Evolutionary conservation across 345 rosid species (phyloP).

Genomic region (Pistacia atlantica): DNA sequence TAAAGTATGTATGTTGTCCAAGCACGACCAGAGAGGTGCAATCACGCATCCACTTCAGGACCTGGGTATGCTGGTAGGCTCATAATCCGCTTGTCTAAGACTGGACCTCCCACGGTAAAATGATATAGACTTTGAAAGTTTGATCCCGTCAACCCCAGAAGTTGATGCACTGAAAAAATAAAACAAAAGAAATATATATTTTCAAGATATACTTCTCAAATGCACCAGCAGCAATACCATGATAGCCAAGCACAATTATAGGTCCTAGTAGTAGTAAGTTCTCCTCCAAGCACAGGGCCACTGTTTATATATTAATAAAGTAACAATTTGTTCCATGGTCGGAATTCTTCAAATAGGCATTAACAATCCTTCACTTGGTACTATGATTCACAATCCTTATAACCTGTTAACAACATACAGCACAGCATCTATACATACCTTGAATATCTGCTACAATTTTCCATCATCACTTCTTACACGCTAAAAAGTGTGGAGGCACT

Average conservation of each 20-base stretch:
- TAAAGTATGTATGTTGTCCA: background rate
- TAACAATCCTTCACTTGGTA: background rate
- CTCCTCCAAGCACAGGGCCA: too few species aligned
- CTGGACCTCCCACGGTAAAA: conserved; percentile 85
- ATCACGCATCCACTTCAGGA: conserved; percentile 55
- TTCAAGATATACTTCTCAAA: background rate
- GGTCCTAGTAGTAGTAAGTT: too few species aligned
- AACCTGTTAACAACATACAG: background rate
- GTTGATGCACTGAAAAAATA: conserved; percentile 58
- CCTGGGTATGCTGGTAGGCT: conserved; percentile 93
- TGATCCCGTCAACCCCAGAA: conserved; percentile 65
- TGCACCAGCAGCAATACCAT: background rate
- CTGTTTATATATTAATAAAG: background rate
- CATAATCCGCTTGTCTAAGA: conserved; percentile 83
- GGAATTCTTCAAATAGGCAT: too few species aligned
- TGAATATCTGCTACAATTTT: background rate
- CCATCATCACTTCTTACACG: background rate
- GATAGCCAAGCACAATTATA: background rate
- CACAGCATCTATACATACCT: background rate
- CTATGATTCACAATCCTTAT: background rate
- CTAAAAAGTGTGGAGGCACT: background rate
- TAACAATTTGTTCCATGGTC: background rate
- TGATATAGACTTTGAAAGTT: conserved; percentile 82
- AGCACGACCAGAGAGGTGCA: conserved; percentile 10
- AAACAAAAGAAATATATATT: background rate